phyloP scores from a whole-genome alignment of 1,284 basidiomycete species.

The Austroboletus novae-zelandiae region DNA sequence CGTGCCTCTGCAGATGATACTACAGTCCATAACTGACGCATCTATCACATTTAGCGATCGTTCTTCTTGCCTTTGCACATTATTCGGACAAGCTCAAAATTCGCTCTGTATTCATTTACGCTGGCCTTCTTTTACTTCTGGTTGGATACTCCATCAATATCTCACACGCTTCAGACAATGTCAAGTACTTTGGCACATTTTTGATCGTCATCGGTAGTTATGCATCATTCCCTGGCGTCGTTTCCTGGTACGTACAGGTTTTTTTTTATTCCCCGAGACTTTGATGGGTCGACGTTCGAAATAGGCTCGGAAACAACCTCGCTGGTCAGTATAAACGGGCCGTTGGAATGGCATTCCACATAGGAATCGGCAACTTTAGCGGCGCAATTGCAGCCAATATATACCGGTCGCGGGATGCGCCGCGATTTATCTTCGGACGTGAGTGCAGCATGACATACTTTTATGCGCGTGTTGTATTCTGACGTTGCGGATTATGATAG shows the following conservation, averaged over 20 bases:
- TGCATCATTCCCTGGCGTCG: slow-evolving; percentile 57
- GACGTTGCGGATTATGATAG: slow-evolving; percentile 33
- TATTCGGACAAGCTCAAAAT: slow-evolving; percentile 57
- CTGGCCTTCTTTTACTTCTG: slow-evolving; percentile 50
- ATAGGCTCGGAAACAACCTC: slow-evolving; percentile 47
- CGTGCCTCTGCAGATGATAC: slow-evolving; percentile 16
- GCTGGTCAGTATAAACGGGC: slow-evolving; percentile 50
- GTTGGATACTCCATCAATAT: slow-evolving; percentile 70
- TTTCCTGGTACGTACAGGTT: slow-evolving; percentile 53
- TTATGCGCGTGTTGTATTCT: neutral
- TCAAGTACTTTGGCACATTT: slow-evolving; percentile 70
- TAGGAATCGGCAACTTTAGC: slow-evolving; percentile 44
- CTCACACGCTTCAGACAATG: slow-evolving; percentile 36
- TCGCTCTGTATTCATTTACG: slow-evolving; percentile 60
- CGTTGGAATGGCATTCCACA: slow-evolving; percentile 43
- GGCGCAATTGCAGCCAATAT: slow-evolving; percentile 48
- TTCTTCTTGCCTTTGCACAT: slow-evolving; percentile 51
- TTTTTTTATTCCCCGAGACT: neutral
- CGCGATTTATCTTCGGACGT: slow-evolving; percentile 60
- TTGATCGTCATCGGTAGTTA: slow-evolving; percentile 61
- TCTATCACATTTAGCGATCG: slow-evolving; percentile 39
- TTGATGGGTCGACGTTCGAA: neutral
- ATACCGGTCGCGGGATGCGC: slow-evolving; percentile 56
- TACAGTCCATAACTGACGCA: neutral
- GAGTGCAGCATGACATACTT: slow-evolving; percentile 30